Evolutionary conservation across 1,284 basidiomycete genomes (phyloP), one percentile per base, ranked within the genome.

Genomic region (Ceratobasidium sp.): DNA sequence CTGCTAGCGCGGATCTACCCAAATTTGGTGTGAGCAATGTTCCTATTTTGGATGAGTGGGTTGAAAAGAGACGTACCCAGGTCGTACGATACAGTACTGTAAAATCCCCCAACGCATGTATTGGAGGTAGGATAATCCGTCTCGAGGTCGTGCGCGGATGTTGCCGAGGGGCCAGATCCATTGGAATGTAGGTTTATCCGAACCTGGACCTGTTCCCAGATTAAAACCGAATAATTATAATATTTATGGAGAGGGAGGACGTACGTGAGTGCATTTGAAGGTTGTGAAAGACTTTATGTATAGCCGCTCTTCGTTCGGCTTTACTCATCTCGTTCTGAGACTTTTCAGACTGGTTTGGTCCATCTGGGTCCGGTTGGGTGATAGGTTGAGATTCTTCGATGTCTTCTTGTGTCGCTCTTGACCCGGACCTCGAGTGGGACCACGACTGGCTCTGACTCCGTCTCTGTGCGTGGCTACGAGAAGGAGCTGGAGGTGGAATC

Each of bases 51-150:
- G 33, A 33, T 33, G 33, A 33, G 33, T 33, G 33, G 33, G 33
- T 33, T 33, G 33, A 33, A 33, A 33, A 33, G 18, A 40, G 13
- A 86, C 88, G 73, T 82, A 91, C 90, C 87, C 81, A 0, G 93
- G 93, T 78, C 93, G 87, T 46, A 93, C 84, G 67, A 94, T 89
- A 84, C 92, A 93, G 82, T 95, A 95, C 82, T 95, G 94, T n/a
- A 94, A 86, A 12, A 95, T 90, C 23, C 90, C 91, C 90, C 93
- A 93, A 84, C 94, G 95, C 91, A 93, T 93, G 66, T 93, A 84
- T 83, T 94, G 93, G 51, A 95, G 84, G 82, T 94, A 94, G 80
- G 91, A 91, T 20, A 94, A 84, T 0, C 91, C 92, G 81, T 92
- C 90, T 89, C 91, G 44, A n/a, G 53, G 51, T 33, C 42, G 53